Evolutionary conservation across 352 stramenopile genomes (phyloP), one percentile per base, ranked within the genome.

Genomic region (Pythium grandisporangium): DNA sequence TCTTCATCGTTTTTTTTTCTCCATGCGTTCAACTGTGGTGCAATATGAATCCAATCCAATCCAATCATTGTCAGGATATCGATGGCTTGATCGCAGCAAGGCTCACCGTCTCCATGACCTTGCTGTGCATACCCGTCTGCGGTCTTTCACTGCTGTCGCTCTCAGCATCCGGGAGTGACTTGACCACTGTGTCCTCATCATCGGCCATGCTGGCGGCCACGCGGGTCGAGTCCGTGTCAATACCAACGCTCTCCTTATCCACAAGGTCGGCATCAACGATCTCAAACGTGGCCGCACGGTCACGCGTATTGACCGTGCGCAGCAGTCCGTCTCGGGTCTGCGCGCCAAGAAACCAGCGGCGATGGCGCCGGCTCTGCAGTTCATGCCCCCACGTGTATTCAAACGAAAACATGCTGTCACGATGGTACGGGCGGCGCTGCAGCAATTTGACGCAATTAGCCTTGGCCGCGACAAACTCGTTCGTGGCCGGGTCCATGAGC

Each of bases 261-360:
- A 87, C 48, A 10, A 66, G 37, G 30, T 76, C 62, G 1, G 74
- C 74, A 37, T 83, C 69, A 6, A 83, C 53, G 29, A 88, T 76
- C 53, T 80, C 51, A 42, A 88, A 84, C 2, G 35, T 38, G 19
- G 49, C 55, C 20, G 71, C 71, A 24, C 72, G 65, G 42, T 84
- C 69, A 25, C 74, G 51, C 12, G 56, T 70, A 32, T 68, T 79
- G 42, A 81, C 83, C 16, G 71, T 77, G 11, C 74, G 63, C 19
- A 88, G 37, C 29, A 84, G 45, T 6, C 74, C 74, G 45, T 88
- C 66, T 2, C 69, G 72, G 23, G 61, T 83, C 53, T 81, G 71
- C 4, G 66, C 69, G 30, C 74, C 74, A 21, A 88, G 48, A 42
- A 82, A 84, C 74, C 74, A 88, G 6, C 72, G 64, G 5, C 71